Base-by-base conservation (phyloP, 148 eudicot genomes). In the Persicaria maculosa region DNA sequence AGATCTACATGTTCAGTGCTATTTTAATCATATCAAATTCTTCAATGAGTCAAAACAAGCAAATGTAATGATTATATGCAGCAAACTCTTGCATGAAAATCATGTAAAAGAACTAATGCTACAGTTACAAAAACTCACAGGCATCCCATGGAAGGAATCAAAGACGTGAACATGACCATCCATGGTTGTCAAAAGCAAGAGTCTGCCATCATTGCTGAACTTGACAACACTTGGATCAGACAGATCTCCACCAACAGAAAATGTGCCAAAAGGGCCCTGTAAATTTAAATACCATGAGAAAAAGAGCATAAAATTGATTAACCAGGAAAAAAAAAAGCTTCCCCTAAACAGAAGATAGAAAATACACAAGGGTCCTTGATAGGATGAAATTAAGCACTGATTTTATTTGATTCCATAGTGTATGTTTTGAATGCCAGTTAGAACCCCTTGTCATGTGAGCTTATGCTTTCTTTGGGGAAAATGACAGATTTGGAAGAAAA, bases 221-320 rank as follows among this genome's bases (percentile, higher is more conserved):
- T 92, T 95, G 47, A 95, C 90, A 20, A 85, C 89, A 80, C 89
- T 90, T 52, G 99, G 91, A 84, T 95, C 99, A 43, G 99, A 90
- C 58, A 84, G 69, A 80, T 95, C 99, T 77, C 90, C 97, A 8
- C 94, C 97, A 47, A 88, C 88, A 76, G 97, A 81, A 79, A 79
- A 92, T 78, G 84, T 89, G 9, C 92, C 97, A 79, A 92, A 95
- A 74, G 99, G 99, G 19, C 99, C 99, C 99, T 95, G 82, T 74
- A 84, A 10, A 80, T 5, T 44, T 36, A 76, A 70, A 54, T 57
- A 58, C 6, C 44, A 76, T 48, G 6, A 55, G 70, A 65, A 67
- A 77, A 75, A 77, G 77, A 81, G 44, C 20, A 71, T 45, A 77
- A 22, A 65, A 65, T 59, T 10, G 44, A 65, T 40, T 65, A 46